Conservation (phyloP, 2,329 filamentous ascomycete genomes). For the Ophiostoma himal-ulmi region DNA sequence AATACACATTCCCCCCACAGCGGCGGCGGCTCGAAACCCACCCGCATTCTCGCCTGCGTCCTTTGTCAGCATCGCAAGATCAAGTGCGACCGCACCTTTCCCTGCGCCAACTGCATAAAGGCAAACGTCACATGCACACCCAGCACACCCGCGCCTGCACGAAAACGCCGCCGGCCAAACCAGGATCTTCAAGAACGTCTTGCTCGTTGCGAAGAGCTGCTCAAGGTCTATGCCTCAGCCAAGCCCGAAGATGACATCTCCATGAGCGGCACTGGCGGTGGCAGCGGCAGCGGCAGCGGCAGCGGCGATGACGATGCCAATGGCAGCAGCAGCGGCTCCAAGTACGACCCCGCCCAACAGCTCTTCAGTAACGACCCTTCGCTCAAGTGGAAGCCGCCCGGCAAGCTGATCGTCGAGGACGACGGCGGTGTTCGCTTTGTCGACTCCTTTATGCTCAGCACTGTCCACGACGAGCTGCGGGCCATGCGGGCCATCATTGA, state of each 20-base stretch:
- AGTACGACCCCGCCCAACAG: slow-evolving; percentile 27
- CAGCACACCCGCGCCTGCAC: slow-evolving; percentile 54
- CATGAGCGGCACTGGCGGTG: slow-evolving; percentile 16
- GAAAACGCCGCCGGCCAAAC: slow-evolving; percentile 54
- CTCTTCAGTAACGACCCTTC: slow-evolving; percentile 31
- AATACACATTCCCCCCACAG: slow-evolving; percentile 6
- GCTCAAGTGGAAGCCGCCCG: slow-evolving; percentile 41
- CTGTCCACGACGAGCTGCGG: slow-evolving; percentile 52
- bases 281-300: slow-evolving; percentile 22
- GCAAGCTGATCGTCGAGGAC: slow-evolving; percentile 52
- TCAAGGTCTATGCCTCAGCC: slow-evolving; percentile 50
- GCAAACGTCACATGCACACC: slow-evolving; percentile 55
- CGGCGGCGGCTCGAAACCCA: slow-evolving; percentile 32
- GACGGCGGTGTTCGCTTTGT: slow-evolving; percentile 52
- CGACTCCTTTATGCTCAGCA: slow-evolving; percentile 50
- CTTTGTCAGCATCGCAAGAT: slow-evolving; percentile 58
- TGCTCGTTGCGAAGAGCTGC: slow-evolving; percentile 52
- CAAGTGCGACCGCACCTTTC: slow-evolving; percentile 55
- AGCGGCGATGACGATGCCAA: slow-evolving; percentile 17
- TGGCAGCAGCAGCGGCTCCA: slow-evolving; percentile 25
- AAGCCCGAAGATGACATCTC: slow-evolving; percentile 27
- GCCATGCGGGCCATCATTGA: slow-evolving; percentile 57
- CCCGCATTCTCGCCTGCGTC: slow-evolving; percentile 49
- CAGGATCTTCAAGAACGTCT: slow-evolving; percentile 57
- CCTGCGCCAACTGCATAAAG: slow-evolving; percentile 57